phyloP scores from a whole-genome alignment of 2,329 filamentous ascomycete genomes.

The Trichoderma gracile region DNA sequence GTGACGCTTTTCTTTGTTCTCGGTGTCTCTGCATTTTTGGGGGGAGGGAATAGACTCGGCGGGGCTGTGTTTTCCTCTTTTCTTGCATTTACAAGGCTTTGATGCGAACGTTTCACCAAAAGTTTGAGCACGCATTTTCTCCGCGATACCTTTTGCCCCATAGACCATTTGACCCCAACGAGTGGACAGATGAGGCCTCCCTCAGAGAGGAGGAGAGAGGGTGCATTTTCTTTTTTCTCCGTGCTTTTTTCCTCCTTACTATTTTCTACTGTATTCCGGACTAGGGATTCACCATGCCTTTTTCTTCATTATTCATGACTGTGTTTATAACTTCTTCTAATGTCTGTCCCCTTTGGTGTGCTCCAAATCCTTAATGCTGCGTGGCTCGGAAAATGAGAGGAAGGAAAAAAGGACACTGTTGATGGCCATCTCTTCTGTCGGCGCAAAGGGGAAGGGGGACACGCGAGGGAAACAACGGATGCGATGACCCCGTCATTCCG shows the following conservation, averaged over 20 bases:
- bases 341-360: conserved; percentile 31
- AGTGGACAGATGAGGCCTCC: conserved; percentile 36
- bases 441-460: conserved; percentile 3
- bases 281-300: conserved; percentile 30
- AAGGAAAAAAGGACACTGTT: background rate
- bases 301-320: conserved; percentile 36
- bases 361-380: conserved; percentile 37
- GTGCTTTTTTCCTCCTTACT: conserved; percentile 3
- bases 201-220: conserved; percentile 38
- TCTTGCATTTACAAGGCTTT: conserved; percentile 53
- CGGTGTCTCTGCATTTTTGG: conserved; percentile 50
- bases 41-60: conserved; percentile 50
- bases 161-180: conserved; percentile 45
- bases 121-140: conserved; percentile 48
- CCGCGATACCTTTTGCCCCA: conserved; percentile 52
- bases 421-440: conserved; percentile 5
- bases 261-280: conserved; percentile 30
- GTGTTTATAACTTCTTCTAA: conserved; percentile 35
- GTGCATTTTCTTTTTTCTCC: conserved; percentile 27
- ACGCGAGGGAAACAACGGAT: conserved; percentile 3
- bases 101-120: conserved; percentile 49
- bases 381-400: conserved; percentile 22
- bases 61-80: conserved; percentile 43
- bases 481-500: background rate
- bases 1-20: conserved; percentile 35